These are phyloP conservation scores for Biscogniauxia marginata DNA, from an alignment of 2,329 filamentous ascomycete genomes.

Conservation along the genomic window DNA sequence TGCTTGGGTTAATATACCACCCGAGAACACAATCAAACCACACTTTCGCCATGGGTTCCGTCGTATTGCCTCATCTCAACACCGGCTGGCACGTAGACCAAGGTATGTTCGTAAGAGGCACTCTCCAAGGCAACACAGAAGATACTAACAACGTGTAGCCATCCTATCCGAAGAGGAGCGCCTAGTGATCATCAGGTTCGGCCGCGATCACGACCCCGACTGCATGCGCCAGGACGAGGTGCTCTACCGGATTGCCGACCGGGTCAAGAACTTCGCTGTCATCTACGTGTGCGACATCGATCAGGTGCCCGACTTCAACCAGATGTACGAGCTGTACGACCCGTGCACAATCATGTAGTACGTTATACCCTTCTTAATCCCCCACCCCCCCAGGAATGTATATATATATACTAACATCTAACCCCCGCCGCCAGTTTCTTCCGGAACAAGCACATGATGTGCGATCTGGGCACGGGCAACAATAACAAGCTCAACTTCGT, in stretches of 20 bases:
- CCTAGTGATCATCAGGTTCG: slow-evolving; percentile 90
- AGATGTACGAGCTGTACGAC: slow-evolving; percentile 93
- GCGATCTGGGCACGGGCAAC: slow-evolving; percentile 95
- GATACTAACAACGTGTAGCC: not conserved
- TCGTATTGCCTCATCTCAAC: slow-evolving; percentile 85
- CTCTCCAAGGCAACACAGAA: not conserved
- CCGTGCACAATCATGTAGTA: slow-evolving; percentile 84
- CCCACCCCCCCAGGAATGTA: not conserved
- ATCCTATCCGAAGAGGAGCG: slow-evolving; percentile 76
- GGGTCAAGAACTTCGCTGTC: slow-evolving; percentile 88
- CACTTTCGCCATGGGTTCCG: slow-evolving; percentile 63
- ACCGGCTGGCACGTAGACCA: slow-evolving; percentile 99
- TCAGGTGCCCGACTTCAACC: slow-evolving; percentile 87
- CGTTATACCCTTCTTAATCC: not conserved
- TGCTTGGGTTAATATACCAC: too few species aligned
- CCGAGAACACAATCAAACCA: too few species aligned
- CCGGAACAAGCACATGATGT: slow-evolving; percentile 98
- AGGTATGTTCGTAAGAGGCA: slow-evolving; percentile 63
- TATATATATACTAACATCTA: not conserved
- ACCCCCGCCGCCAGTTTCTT: slow-evolving; percentile 62
- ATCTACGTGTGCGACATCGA: slow-evolving; percentile 95
- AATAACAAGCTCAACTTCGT: slow-evolving; percentile 99
- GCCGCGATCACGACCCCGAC: slow-evolving; percentile 79
- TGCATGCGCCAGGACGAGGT: slow-evolving; percentile 81
- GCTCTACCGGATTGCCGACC: slow-evolving; percentile 88